Conservation (phyloP, 2,329 filamentous ascomycete species). For the Sclerotinia spermophila region DNA sequence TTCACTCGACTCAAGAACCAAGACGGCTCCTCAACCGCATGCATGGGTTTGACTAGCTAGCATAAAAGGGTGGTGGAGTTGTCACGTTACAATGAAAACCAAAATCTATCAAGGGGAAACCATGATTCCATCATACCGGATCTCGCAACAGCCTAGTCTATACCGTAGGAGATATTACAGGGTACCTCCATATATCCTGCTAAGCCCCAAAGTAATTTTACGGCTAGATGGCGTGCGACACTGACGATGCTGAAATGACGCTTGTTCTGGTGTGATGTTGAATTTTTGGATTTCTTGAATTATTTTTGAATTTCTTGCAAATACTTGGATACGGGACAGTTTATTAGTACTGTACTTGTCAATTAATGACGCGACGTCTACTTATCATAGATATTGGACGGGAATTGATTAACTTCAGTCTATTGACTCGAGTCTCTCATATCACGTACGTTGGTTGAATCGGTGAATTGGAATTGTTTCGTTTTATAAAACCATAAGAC, state of each 20-base stretch:
- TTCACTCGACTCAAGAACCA: too few species aligned
- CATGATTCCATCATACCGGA: neutral
- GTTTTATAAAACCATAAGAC: neutral
- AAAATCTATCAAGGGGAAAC: slow-evolving; percentile 3
- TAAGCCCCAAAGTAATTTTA: neutral
- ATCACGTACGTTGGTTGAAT: too few species aligned
- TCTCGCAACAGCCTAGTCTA: neutral
- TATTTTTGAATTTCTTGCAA: too few species aligned
- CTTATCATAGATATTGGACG: neutral
- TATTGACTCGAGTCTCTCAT: neutral
- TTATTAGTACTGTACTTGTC: neutral
- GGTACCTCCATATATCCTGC: neutral
- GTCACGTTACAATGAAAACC: neutral
- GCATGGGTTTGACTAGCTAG: neutral
- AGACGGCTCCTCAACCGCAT: neutral
- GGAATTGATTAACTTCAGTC: neutral
- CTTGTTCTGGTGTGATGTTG: neutral
- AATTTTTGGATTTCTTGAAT: too few species aligned
- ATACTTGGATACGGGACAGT: neutral
- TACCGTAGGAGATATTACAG: neutral
- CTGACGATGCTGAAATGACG: neutral
- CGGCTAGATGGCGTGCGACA: neutral
- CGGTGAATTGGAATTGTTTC: neutral
- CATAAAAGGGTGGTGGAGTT: neutral
- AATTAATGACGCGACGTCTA: neutral